Evolutionary conservation across 306 rosid species (phyloP).

Genomic region (Castanea sativa): DNA sequence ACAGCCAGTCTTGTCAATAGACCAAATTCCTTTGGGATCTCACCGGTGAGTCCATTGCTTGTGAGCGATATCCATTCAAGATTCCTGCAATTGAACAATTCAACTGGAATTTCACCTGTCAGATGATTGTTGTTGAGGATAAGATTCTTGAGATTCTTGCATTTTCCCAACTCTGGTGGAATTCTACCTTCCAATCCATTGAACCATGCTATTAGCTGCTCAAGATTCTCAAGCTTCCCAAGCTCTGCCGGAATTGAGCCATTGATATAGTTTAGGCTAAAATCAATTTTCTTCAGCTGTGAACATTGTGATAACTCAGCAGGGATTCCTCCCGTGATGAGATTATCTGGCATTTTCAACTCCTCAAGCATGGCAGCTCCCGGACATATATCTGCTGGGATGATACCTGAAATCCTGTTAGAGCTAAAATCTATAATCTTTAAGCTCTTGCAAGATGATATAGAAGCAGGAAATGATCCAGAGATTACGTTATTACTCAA

Average conservation of each 20-base stretch:
- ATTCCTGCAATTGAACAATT: slow-evolving; percentile 75
- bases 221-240: slow-evolving; percentile 76
- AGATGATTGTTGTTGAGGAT: slow-evolving; percentile 78
- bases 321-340: slow-evolving; percentile 70
- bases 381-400: slow-evolving; percentile 78
- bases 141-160: slow-evolving; percentile 83
- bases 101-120: slow-evolving; percentile 69
- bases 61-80: slow-evolving; percentile 96
- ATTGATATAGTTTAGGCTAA: slow-evolving; percentile 77
- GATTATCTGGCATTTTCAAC: slow-evolving; percentile 85
- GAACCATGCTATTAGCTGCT: slow-evolving; percentile 93
- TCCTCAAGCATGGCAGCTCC: slow-evolving; percentile 84
- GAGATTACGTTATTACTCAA: slow-evolving; percentile 75
- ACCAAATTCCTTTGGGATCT: slow-evolving; percentile 72
- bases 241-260: slow-evolving; percentile 92
- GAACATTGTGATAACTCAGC: slow-evolving; percentile 66
- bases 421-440: slow-evolving; percentile 83
- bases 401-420: slow-evolving; percentile 64
- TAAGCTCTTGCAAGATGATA: slow-evolving; percentile 72
- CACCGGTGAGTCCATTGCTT: slow-evolving; percentile 72
- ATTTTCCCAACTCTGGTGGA: slow-evolving; percentile 82
- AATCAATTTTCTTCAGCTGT: slow-evolving; percentile 80
- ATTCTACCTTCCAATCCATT: slow-evolving; percentile 81
- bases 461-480: slow-evolving; percentile 72
- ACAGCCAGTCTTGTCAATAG: slow-evolving; percentile 79